Evolutionary conservation across 495 filamentous ascomycete genomes (phyloP), one percentile per base, ranked within the genome.

Genomic region (Xylaria longipes): DNA sequence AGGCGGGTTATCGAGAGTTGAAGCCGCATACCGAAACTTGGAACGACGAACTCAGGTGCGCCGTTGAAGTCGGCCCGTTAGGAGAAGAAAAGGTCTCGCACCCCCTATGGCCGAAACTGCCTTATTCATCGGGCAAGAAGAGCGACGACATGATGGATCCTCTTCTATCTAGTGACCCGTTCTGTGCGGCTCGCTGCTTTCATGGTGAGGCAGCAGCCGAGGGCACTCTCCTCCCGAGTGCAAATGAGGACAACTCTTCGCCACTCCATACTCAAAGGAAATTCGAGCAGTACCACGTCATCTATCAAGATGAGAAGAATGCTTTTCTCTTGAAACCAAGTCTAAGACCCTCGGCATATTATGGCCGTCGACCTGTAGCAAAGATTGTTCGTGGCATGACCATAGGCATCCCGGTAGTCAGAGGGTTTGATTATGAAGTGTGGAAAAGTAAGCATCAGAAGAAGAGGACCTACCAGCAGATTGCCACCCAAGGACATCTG

Each of bases 11-110:
- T 78, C 81, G 89, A 43, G 92, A 96, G 73, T 86, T 98, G 48
- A 91, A 91, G 63, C 93, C 94, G 0, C 97, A 95, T 92, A 94
- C 93, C 1, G 87, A 96, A 72, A 97, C 95, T 1, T 99, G 97
- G 94, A 87, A 87, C 60, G 95, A 98, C 78, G 95, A 99, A 79
- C 85, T 99, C 15, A 91, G 91, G 71, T 97, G 93, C 77, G 97
- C 96, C 17, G 86, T 97, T 12, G 93, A 97, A 58, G 93, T 97
- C 71, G 96, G 96, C 0, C 89, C 94, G 11, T 87, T 93, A 68
- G 96, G 95, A 2, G 96, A 99, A 78, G 88, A 94, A 80, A 99
- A 98, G 81, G 89, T 98, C 7, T 86, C 91, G 20, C 91, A 97
- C 78, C 87, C 84, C 12, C 82, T 98, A 5, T 97, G 93, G 93